Percentiles rank a stretch among this genome's conserved stretches.
Conservation (phyloP, 2,329 filamentous ascomycete genomes). For the Curvularia sp. region DNA sequence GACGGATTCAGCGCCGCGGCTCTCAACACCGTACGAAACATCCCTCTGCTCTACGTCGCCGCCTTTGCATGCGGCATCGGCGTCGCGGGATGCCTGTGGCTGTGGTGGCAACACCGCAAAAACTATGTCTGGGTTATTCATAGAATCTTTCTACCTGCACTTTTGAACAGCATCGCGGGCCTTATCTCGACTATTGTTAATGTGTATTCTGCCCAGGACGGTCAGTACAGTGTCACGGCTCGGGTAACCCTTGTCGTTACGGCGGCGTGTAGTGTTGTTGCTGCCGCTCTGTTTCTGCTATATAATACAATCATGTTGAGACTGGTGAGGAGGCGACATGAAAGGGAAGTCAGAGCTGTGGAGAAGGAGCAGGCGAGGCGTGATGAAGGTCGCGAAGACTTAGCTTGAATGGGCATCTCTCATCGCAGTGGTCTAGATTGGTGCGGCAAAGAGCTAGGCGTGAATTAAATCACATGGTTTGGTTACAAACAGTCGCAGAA, state of each 20-base stretch:
- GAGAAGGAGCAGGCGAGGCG: conserved; percentile 19
- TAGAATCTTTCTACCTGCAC: conserved; percentile 55
- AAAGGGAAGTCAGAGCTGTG: conserved; percentile 35
- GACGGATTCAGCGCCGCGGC: conserved; percentile 31
- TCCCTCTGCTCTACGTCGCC: conserved; percentile 55
- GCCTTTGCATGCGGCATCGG: conserved; percentile 55
- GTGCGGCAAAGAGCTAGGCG: neutral
- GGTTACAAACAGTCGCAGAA: neutral
- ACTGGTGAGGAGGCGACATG: conserved; percentile 43
- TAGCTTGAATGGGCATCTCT: neutral
- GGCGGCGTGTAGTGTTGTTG: conserved; percentile 11
- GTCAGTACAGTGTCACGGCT: conserved; percentile 52
- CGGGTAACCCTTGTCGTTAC: conserved; percentile 50
- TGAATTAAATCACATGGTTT: neutral
- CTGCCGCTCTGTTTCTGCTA: conserved; percentile 19
- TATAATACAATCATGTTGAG: conserved; percentile 50
- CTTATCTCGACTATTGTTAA: conserved; percentile 59
- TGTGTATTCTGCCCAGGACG: conserved; percentile 58
- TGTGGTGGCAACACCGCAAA: conserved; percentile 55
- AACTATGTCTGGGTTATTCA: conserved; percentile 65
- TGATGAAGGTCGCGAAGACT: conserved; percentile 6
- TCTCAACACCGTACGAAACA: conserved; percentile 45
- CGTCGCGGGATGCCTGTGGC: conserved; percentile 50
- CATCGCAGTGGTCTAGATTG: neutral
- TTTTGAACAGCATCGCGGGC: conserved; percentile 59